Evolutionary conservation across 2,329 filamentous ascomycete species (phyloP).

Genomic region (Fusarium continuum): DNA sequence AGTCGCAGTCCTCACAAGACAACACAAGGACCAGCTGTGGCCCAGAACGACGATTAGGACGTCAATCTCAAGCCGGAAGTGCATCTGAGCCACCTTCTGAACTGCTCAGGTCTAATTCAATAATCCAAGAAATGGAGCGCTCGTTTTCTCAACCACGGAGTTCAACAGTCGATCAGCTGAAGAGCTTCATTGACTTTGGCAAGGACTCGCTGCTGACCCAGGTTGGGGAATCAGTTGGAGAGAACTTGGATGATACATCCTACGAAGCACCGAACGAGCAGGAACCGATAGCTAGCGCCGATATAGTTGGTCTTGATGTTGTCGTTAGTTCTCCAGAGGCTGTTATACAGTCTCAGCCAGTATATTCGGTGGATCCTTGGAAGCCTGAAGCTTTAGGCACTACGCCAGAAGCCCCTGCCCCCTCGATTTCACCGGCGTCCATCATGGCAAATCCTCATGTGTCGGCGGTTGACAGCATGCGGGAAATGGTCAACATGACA

Average conservation of each 20-base stretch:
- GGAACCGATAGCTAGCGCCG: background rate
- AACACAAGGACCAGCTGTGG: background rate
- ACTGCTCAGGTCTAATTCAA: background rate
- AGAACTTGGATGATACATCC: conserved; percentile 3
- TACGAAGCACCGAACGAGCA: conserved; percentile 4
- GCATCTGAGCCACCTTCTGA: background rate
- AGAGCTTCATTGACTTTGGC: conserved; percentile 38
- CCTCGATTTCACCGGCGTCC: conserved; percentile 43
- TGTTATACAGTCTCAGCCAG: conserved; percentile 29
- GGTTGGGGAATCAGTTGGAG: conserved; percentile 9
- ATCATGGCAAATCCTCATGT: conserved; percentile 37
- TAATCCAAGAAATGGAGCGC: conserved; percentile 28
- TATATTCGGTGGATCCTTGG: conserved; percentile 38
- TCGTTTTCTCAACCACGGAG: conserved; percentile 18
- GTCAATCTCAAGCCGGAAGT: background rate
- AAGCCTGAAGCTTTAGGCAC: conserved; percentile 38
- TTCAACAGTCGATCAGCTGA: conserved; percentile 39
- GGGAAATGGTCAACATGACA: conserved; percentile 29
- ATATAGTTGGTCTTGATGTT: conserved; percentile 8
- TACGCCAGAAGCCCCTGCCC: conserved; percentile 30
- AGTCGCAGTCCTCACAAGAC: background rate
- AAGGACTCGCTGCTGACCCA: conserved; percentile 25
- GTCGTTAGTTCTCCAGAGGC: conserved; percentile 27
- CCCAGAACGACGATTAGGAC: background rate
- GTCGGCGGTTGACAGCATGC: conserved; percentile 36